Conservation (phyloP, 805 yeast species). For the Lipomyces japonicus region DNA sequence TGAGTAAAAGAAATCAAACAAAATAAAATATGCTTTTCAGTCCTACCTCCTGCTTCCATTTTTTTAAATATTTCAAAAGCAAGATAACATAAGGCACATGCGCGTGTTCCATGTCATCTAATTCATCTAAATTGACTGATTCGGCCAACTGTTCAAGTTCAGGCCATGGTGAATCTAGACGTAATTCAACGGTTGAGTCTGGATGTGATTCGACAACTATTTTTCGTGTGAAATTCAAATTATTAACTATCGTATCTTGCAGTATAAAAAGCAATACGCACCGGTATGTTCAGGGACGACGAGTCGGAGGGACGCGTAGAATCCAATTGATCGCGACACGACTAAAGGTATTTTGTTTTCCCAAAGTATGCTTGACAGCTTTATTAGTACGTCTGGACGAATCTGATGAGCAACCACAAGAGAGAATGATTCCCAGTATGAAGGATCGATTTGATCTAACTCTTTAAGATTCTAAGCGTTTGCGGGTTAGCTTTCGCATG, state of each 20-base stretch:
- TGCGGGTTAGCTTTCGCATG: neutral
- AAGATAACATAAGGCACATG: slow-evolving; percentile 69
- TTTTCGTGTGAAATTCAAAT: neutral
- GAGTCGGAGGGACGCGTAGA: slow-evolving; percentile 58
- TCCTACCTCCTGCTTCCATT: slow-evolving; percentile 38
- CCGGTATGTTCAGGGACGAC: slow-evolving; percentile 58
- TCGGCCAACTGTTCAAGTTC: slow-evolving; percentile 54
- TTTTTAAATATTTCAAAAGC: slow-evolving; percentile 51
- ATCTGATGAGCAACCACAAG: slow-evolving; percentile 48
- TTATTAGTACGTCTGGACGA: slow-evolving; percentile 30
- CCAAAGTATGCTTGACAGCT: slow-evolving; percentile 44
- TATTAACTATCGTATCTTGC: neutral
- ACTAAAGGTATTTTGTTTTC: slow-evolving; percentile 52
- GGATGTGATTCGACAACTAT: slow-evolving; percentile 64
- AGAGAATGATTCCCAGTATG: slow-evolving; percentile 50
- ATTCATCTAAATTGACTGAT: slow-evolving; percentile 45
- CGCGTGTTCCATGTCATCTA: slow-evolving; percentile 47
- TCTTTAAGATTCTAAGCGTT: slow-evolving; percentile 4
- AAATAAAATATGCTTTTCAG: slow-evolving; percentile 1
- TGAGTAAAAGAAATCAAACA: neutral
- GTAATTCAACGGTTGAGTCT: slow-evolving; percentile 56
- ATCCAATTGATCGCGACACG: slow-evolving; percentile 53
- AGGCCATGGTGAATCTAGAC: slow-evolving; percentile 69
- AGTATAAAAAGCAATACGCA: neutral
- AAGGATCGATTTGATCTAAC: slow-evolving; percentile 9